These are phyloP conservation scores for Mentha longifolia DNA, from an alignment of 257 asterid species.

Conservation along the genomic window DNA sequence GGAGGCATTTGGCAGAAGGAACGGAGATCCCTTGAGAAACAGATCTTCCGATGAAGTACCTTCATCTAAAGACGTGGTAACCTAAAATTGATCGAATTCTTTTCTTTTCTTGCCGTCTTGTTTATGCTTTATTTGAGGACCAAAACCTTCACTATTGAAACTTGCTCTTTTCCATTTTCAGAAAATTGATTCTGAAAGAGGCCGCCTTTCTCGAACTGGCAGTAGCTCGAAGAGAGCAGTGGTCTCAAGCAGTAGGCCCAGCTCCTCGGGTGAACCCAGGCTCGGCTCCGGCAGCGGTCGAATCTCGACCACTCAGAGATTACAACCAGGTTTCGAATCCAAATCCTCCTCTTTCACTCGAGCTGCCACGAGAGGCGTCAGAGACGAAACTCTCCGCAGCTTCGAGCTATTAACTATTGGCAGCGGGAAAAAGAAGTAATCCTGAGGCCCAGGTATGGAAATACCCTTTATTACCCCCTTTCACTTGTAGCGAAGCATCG, in stretches of 20 bases:
- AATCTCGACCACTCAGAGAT: conserved; percentile 61
- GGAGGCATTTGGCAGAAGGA: conserved; percentile 66
- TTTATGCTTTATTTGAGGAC: conserved; percentile 5
- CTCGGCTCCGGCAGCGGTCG: conserved; percentile 70
- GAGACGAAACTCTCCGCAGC: conserved; percentile 79
- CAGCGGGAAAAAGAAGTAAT: conserved; percentile 67
- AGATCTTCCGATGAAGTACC: conserved; percentile 61
- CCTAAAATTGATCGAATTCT: conserved; percentile 5
- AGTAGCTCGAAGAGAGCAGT: conserved; percentile 74
- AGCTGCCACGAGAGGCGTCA: conserved; percentile 56
- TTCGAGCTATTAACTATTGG: conserved; percentile 78
- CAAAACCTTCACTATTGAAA: background rate
- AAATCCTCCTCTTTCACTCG: conserved; percentile 76
- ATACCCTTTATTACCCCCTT: background rate
- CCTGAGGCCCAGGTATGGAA: background rate
- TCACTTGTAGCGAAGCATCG: background rate
- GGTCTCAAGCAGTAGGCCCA: conserved; percentile 71
- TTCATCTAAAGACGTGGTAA: conserved; percentile 73
- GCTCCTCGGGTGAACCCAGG: conserved; percentile 77
- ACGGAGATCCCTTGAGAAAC: conserved; percentile 62
- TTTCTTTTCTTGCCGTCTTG: background rate
- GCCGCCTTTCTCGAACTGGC: conserved; percentile 61
- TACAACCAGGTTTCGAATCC: conserved; percentile 77
- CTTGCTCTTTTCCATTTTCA: conserved; percentile 33
- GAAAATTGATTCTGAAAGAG: conserved; percentile 72